phyloP scores from a whole-genome alignment of 2,329 filamentous ascomycete species.

The Anthostomella pinea region DNA sequence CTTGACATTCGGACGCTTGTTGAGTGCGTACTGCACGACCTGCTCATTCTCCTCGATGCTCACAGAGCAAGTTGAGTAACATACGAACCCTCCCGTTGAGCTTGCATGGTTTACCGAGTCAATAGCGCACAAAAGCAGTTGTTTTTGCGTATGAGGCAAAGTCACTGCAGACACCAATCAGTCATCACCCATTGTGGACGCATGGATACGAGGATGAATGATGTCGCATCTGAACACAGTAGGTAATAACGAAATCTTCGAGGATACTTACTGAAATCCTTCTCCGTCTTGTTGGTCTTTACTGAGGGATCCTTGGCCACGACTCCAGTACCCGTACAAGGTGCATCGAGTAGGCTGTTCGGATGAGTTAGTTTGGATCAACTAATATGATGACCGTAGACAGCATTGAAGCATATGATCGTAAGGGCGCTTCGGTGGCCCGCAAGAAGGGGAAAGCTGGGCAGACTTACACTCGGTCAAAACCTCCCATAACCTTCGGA shows the following conservation, averaged over 20 bases:
- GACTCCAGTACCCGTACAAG: constrained; percentile 94
- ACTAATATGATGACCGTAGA: too few species aligned
- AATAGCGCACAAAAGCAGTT: constrained; percentile 87
- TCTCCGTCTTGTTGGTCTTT: constrained; percentile 97
- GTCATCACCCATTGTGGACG: too few species aligned
- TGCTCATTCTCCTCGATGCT: constrained; percentile 88
- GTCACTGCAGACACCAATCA: too few species aligned
- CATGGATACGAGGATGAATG: too few species aligned
- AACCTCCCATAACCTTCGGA: constrained; percentile 90
- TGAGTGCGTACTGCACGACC: constrained; percentile 90
- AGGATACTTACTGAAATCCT: too few species aligned
- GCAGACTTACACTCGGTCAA: constrained; percentile 70
- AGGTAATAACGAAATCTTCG: too few species aligned
- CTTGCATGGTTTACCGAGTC: constrained; percentile 89
- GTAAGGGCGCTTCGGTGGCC: too few species aligned
- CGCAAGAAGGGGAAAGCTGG: too few species aligned
- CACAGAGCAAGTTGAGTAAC: constrained; percentile 87
- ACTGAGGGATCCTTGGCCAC: constrained; percentile 96
- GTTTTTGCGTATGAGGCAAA: constrained; percentile 91
- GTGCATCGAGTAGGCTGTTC: constrained; percentile 59
- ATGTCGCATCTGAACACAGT: too few species aligned
- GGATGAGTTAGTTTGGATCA: not conserved
- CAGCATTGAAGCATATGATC: too few species aligned
- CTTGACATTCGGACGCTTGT: constrained; percentile 87
- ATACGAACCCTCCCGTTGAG: constrained; percentile 87